Evolutionary conservation across 345 rosid genomes (phyloP).

Genomic region (Cochlearia excelsa): DNA sequence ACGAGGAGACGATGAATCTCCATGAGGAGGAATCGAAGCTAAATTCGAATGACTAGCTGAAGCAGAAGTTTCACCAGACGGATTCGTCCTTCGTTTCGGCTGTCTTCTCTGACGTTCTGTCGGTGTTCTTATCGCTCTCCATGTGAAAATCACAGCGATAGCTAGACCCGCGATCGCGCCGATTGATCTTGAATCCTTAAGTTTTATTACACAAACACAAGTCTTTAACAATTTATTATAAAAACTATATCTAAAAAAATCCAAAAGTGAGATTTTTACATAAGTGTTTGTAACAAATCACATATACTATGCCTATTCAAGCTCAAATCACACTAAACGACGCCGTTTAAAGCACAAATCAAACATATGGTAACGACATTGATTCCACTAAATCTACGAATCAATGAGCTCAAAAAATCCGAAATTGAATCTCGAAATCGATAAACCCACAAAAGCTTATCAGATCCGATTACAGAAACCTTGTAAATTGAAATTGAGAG

Average conservation of each 20-base stretch:
- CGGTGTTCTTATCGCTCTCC: constrained; percentile 78
- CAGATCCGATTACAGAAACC: constrained; percentile 36
- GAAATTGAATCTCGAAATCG: constrained; percentile 5
- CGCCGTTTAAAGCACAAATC: not conserved
- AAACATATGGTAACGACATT: not conserved
- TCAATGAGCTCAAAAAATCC: not conserved
- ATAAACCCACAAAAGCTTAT: not conserved
- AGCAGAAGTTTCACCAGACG: constrained; percentile 46
- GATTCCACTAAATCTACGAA: not conserved
- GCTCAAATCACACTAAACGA: no score
- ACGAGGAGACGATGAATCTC: constrained; percentile 39
- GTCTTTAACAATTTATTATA: no score
- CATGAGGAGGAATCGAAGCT: constrained; percentile 38
- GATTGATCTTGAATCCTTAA: constrained; percentile 78
- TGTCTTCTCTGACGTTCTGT: constrained; percentile 61
- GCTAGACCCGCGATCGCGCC: constrained; percentile 97
- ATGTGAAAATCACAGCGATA: constrained; percentile 78
- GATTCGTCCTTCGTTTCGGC: constrained; percentile 59
- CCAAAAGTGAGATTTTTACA: no score
- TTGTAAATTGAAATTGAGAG: not conserved
- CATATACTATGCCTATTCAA: no score
- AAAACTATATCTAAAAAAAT: no score
- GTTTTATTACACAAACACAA: constrained; percentile 1
- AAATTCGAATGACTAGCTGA: constrained; percentile 46
- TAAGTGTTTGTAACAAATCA: no score